A percentile compares a stretch with the other conserved stretches of the same genome.
phyloP scores from a whole-genome alignment of 2,329 filamentous ascomycete species.

The Diplodia scrobiculata region DNA sequence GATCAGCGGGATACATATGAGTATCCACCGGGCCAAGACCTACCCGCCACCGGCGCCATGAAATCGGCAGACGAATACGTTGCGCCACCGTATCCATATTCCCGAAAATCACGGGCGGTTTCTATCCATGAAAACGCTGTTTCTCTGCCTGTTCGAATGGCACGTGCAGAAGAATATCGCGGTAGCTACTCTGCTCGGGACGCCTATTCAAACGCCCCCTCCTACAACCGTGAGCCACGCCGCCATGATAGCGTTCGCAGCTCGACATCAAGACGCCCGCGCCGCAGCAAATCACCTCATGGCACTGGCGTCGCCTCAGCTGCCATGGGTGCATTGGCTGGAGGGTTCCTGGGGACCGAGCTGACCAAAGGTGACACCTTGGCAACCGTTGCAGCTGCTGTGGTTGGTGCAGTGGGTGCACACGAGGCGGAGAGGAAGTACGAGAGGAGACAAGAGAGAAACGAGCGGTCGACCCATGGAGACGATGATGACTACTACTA shows the following conservation, averaged over 20 bases:
- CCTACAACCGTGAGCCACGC: background rate
- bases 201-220: slow-evolving; percentile 1
- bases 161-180: background rate
- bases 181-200: slow-evolving; percentile 1
- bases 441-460: slow-evolving; percentile 30
- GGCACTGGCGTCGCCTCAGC: slow-evolving; percentile 29
- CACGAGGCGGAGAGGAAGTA: slow-evolving; percentile 38
- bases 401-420: slow-evolving; percentile 42
- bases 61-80: slow-evolving; percentile 12
- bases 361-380: slow-evolving; percentile 36
- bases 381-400: slow-evolving; percentile 41
- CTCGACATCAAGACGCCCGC: slow-evolving; percentile 3
- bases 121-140: background rate
- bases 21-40: background rate
- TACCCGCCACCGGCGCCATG: slow-evolving; percentile 7
- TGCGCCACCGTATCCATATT: slow-evolving; percentile 11
- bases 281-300: slow-evolving; percentile 13
- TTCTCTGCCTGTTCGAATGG: background rate
- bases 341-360: slow-evolving; percentile 40
- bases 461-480: background rate
- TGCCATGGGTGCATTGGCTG: slow-evolving; percentile 41
- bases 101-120: background rate
- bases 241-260: slow-evolving; percentile 13
- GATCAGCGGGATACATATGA: slow-evolving; percentile 1
- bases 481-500: slow-evolving; percentile 22